These are phyloP conservation scores for Endoconidiophora polonica DNA, from an alignment of 2,329 filamentous ascomycete genomes.

Conservation along the genomic window DNA sequence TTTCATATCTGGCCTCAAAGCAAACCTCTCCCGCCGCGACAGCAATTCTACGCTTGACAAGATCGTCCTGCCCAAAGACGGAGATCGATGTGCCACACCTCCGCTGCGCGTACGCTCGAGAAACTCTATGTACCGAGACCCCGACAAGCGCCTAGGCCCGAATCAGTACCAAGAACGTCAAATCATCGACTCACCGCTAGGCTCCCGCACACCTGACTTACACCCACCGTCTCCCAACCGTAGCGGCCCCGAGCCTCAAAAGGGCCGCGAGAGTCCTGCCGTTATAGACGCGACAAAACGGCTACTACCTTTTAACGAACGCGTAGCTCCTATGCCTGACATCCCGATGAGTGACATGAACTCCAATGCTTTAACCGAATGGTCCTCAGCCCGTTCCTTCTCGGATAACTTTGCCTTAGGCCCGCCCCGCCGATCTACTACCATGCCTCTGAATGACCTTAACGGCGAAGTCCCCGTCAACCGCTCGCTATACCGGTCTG, in stretches of 20 bases:
- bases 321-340: neutral
- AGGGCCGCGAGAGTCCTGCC: conserved; percentile 16
- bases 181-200: conserved; percentile 18
- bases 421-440: conserved; percentile 4
- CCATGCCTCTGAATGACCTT: neutral
- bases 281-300: neutral
- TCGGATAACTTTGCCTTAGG: conserved; percentile 20
- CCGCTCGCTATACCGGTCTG: conserved; percentile 16
- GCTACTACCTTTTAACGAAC: conserved; percentile 2
- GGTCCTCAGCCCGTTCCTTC: conserved; percentile 20
- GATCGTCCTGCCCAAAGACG: neutral
- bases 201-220: conserved; percentile 23
- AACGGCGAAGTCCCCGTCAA: neutral
- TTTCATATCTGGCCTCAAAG: conserved; percentile 20
- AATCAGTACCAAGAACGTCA: conserved; percentile 17
- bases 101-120: neutral
- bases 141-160: conserved; percentile 16
- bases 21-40: conserved; percentile 28
- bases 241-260: conserved; percentile 29
- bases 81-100: too few relatives aligned
- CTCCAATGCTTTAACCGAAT: neutral
- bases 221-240: conserved; percentile 23
- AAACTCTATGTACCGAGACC: conserved; percentile 11
- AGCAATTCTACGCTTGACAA: conserved; percentile 12
- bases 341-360: neutral